Conservation (phyloP, 139 green algal species). For the Astrephomene gubernaculifera region DNA sequence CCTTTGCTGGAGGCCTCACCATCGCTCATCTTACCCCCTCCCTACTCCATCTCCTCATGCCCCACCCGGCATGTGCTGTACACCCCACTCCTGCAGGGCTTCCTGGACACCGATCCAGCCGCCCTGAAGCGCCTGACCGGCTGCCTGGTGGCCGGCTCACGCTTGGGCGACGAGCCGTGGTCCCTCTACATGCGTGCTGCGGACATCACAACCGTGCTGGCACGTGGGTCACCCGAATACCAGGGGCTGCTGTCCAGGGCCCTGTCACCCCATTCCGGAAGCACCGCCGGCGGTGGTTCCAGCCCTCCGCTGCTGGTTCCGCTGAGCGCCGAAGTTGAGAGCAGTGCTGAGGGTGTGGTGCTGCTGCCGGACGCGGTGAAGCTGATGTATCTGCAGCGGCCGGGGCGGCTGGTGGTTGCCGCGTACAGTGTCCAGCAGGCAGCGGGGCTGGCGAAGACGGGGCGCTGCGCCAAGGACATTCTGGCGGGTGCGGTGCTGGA, state of each 20-base stretch:
- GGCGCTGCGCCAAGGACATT: slow-evolving; percentile 1
- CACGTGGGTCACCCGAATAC: background rate
- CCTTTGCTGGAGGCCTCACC: too few species aligned
- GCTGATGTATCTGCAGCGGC: background rate
- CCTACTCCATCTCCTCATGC: too few species aligned
- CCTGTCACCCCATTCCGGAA: background rate
- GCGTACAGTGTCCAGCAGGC: background rate
- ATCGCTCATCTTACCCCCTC: too few species aligned
- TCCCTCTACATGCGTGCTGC: background rate
- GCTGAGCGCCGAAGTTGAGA: background rate
- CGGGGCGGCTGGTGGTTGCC: slow-evolving; percentile 5
- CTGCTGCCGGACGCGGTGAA: background rate
- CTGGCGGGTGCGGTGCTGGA: slow-evolving; percentile 4
- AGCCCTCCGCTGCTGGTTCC: background rate
- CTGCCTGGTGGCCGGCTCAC: background rate
- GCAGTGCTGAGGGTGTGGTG: background rate
- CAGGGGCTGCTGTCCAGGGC: too few species aligned
- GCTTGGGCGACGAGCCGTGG: background rate
- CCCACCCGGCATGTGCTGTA: too few species aligned
- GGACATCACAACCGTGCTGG: background rate
- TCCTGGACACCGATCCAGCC: background rate
- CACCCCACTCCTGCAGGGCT: background rate
- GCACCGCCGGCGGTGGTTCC: background rate
- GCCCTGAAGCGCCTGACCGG: background rate
- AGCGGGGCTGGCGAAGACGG: background rate